Conservation (phyloP, 106 monocot genomes). For the Iris macrosiphon region DNA sequence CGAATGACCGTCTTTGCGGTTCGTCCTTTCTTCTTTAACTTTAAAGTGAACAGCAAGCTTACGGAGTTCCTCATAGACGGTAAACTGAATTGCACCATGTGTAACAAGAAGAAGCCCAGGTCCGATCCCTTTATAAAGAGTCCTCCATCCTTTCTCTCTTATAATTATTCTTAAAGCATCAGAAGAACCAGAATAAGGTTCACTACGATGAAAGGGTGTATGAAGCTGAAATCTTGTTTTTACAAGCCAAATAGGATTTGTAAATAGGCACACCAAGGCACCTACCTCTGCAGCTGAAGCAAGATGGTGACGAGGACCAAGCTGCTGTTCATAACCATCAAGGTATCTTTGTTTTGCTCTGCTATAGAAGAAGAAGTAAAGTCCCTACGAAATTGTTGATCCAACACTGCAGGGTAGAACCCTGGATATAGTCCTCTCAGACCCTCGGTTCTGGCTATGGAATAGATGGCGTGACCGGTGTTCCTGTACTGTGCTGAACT, state of each 20-base stretch:
- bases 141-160: conserved; percentile 82
- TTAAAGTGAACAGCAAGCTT: conserved; percentile 40
- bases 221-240: conserved; percentile 96
- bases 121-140: conserved; percentile 79
- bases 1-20: conserved; percentile 18
- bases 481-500: conserved; percentile 52
- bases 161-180: conserved; percentile 94
- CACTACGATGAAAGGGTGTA: conserved; percentile 39
- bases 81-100: conserved; percentile 97
- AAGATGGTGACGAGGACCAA: conserved; percentile 62
- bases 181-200: conserved; percentile 68
- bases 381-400: conserved; percentile 86
- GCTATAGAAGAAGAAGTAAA: conserved; percentile 93
- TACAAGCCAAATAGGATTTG: conserved; percentile 97
- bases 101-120: conserved; percentile 91
- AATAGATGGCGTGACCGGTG: conserved; percentile 75
- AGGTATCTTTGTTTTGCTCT: conserved; percentile 66
- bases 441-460: conserved; percentile 73
- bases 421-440: conserved; percentile 91
- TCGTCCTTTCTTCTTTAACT: conserved; percentile 25
- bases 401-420: conserved; percentile 93
- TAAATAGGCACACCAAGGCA: conserved; percentile 76
- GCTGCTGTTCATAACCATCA: conserved; percentile 25
- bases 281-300: conserved; percentile 90
- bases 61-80: conserved; percentile 87